Evolutionary conservation across 192 early-diverging fungal genomes (phyloP).

Genomic region (Umbelopsis vinacea): DNA sequence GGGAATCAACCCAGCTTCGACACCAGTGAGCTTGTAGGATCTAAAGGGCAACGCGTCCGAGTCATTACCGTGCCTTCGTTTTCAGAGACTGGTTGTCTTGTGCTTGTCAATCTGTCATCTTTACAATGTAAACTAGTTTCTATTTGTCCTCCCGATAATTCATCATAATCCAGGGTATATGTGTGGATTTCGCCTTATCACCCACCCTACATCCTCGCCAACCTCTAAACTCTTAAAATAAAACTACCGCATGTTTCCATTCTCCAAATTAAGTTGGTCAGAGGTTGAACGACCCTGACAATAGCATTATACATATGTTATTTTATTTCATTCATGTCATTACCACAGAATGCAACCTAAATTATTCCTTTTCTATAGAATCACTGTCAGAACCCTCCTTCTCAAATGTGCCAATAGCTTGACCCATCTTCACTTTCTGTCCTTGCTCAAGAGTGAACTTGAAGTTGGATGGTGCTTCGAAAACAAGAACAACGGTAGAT

Average conservation of each 20-base stretch:
- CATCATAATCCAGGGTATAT: neutral
- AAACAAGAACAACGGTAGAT: constrained; percentile 95
- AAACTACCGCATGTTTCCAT: too few relatives aligned
- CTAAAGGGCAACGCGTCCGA: constrained; percentile 60
- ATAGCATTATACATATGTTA: too few relatives aligned
- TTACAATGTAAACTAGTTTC: constrained; percentile 58
- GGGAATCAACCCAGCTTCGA: constrained; percentile 85
- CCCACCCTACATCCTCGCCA: neutral
- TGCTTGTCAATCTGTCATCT: constrained; percentile 79
- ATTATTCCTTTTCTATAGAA: neutral
- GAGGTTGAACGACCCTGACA: too few relatives aligned
- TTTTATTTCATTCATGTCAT: too few relatives aligned
- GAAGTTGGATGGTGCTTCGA: constrained; percentile 90
- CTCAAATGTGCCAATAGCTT: constrained; percentile 65
- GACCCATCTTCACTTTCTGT: constrained; percentile 82
- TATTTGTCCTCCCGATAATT: constrained; percentile 23
- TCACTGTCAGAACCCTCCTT: constrained; percentile 8
- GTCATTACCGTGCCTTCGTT: constrained; percentile 85
- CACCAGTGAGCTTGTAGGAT: constrained; percentile 55
- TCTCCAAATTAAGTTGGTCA: too few relatives aligned
- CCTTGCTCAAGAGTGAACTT: constrained; percentile 73
- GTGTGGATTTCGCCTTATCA: neutral
- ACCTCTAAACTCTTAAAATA: neutral
- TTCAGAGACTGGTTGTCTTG: constrained; percentile 63
- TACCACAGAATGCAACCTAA: neutral